Evolutionary conservation across 768 basidiomycete species (phyloP).

Genomic region (Hemileccinum impolitum): DNA sequence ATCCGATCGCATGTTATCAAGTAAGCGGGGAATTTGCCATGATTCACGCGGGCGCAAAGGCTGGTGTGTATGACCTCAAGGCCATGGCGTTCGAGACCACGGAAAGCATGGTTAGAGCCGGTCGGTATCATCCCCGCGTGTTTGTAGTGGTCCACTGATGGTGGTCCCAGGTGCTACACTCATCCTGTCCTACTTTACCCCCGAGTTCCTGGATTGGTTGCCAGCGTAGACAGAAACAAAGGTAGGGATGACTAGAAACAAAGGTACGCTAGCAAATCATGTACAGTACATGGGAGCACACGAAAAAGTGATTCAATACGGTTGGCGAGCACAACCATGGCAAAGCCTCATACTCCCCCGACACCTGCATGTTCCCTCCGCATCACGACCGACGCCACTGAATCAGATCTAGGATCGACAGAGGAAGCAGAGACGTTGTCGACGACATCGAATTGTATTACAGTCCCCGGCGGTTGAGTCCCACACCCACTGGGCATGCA

Average conservation of each 20-base stretch:
- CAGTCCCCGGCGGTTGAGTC: constrained; percentile 17
- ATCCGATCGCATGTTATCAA: constrained; percentile 95
- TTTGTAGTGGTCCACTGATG: constrained; percentile 2
- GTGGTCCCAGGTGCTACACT: constrained; percentile 73
- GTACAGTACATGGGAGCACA: not conserved
- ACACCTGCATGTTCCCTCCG: constrained; percentile 24
- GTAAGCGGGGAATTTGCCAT: constrained; percentile 98
- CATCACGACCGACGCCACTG: constrained; percentile 7
- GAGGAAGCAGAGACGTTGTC: constrained; percentile 9
- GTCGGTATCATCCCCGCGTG: constrained; percentile 39
- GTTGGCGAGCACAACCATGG: not conserved
- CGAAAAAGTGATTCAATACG: too few relatives aligned
- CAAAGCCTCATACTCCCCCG: constrained; percentile 18
- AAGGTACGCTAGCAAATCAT: not conserved
- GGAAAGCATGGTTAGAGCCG: constrained; percentile 90
- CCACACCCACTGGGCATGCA: constrained; percentile 28
- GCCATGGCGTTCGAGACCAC: constrained; percentile 93
- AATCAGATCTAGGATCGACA: constrained; percentile 1
- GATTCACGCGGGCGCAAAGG: constrained; percentile 89
- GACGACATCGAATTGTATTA: constrained; percentile 27
- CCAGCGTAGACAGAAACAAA: constrained; percentile 23
- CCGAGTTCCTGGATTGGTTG: constrained; percentile 91
- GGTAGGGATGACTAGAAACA: not conserved
- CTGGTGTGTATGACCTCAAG: constrained; percentile 90
- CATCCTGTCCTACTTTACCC: constrained; percentile 94